Evolutionary conservation across 768 basidiomycete species (phyloP).

Genomic region (Russula compacta): DNA sequence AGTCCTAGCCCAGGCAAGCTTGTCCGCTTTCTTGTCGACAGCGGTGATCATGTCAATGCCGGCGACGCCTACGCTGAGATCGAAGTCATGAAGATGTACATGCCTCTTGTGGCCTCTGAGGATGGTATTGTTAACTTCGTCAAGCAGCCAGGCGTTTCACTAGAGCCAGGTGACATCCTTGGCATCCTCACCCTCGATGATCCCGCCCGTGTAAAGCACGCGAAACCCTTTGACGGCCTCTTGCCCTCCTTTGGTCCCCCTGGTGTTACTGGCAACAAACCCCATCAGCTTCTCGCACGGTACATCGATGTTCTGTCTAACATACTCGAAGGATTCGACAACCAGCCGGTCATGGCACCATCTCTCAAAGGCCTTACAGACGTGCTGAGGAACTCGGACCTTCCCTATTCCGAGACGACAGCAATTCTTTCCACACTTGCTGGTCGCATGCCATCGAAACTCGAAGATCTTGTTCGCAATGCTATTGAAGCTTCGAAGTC

Average conservation of each 20-base stretch:
- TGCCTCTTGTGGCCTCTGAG: slow-evolving; percentile 92
- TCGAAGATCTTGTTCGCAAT: slow-evolving; percentile 78
- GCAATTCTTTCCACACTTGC: slow-evolving; percentile 82
- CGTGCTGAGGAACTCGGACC: slow-evolving; percentile 73
- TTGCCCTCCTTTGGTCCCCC: slow-evolving; percentile 83
- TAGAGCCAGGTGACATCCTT: slow-evolving; percentile 94
- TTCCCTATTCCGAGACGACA: slow-evolving; percentile 80
- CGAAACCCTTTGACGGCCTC: slow-evolving; percentile 95
- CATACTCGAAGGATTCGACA: slow-evolving; percentile 95
- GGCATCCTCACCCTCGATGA: slow-evolving; percentile 96
- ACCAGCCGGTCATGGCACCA: slow-evolving; percentile 80
- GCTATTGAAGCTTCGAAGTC: slow-evolving; percentile 67
- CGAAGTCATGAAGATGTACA: slow-evolving; percentile 99
- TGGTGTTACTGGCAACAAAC: slow-evolving; percentile 77
- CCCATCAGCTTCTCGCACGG: slow-evolving; percentile 74
- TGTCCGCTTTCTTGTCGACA: slow-evolving; percentile 89
- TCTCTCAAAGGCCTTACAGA: slow-evolving; percentile 82
- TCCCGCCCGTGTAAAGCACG: slow-evolving; percentile 92
- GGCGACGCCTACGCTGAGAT: slow-evolving; percentile 98
- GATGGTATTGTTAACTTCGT: slow-evolving; percentile 92
- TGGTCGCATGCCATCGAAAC: slow-evolving; percentile 85
- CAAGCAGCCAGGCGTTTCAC: slow-evolving; percentile 95
- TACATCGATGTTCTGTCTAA: slow-evolving; percentile 74
- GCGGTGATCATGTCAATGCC: slow-evolving; percentile 93
- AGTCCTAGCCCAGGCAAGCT: slow-evolving; percentile 97